phyloP scores from a whole-genome alignment of 73 alveolate species.

The Breviolum minutum region DNA sequence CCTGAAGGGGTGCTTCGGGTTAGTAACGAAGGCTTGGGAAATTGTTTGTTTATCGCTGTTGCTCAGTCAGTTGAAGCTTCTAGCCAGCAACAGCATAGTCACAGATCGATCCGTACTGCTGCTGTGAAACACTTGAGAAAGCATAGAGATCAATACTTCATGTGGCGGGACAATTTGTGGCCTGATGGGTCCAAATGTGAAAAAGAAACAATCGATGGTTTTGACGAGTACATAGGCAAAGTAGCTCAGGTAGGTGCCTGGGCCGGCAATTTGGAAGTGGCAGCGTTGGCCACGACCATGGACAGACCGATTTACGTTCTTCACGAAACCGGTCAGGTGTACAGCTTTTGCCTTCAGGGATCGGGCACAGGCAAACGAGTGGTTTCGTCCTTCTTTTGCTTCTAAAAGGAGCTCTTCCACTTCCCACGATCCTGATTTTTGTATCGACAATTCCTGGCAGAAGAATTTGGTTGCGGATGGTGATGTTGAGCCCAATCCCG shows the following conservation, averaged over 20 bases:
- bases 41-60: neutral
- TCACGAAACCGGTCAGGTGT: neutral
- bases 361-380: neutral
- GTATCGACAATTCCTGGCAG: neutral
- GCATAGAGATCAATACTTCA: neutral
- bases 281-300: constrained; percentile 3
- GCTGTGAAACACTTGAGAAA: neutral
- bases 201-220: neutral
- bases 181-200: neutral
- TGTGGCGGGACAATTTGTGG: neutral
- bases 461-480: neutral
- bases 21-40: neutral
- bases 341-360: neutral
- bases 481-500: constrained; percentile 7
- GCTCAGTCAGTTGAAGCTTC: neutral
- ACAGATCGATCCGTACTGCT: neutral
- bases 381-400: neutral
- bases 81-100: neutral
- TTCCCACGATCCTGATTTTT: neutral
- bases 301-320: neutral
- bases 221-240: neutral
- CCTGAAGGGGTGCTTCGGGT: neutral
- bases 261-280: neutral
- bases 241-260: neutral
- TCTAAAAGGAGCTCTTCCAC: neutral